These are phyloP conservation scores for Polyrhizophydium stewartii DNA, from an alignment of 371 early-diverging fungal species.

Conservation along the genomic window DNA sequence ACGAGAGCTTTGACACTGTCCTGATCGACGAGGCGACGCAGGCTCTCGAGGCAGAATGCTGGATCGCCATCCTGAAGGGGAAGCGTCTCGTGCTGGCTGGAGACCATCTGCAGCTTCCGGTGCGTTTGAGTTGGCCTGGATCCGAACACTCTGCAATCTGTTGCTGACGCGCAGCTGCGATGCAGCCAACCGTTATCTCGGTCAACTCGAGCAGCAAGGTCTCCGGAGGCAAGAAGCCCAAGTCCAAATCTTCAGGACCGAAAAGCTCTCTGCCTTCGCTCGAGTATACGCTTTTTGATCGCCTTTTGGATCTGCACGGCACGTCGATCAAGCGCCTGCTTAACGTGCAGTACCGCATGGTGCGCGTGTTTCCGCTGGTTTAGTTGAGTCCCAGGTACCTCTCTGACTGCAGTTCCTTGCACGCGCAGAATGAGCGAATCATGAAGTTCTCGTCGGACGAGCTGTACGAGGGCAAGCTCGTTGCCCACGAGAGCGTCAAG, in stretches of 20 bases:
- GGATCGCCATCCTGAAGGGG: slow-evolving; percentile 81
- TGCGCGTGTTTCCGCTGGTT: neutral
- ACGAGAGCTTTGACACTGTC: slow-evolving; percentile 79
- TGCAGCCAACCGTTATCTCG: no score
- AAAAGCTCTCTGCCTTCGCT: no score
- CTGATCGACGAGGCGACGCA: slow-evolving; percentile 96
- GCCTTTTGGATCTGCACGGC: slow-evolving; percentile 58
- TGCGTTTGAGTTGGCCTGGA: no score
- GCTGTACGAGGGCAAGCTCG: slow-evolving; percentile 44
- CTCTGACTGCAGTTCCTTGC: no score
- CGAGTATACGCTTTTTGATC: slow-evolving; percentile 67
- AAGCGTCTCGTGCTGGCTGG: slow-evolving; percentile 87
- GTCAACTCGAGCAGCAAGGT: no score
- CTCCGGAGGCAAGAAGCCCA: no score
- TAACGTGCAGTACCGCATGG: slow-evolving; percentile 86
- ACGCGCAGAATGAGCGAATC: slow-evolving; percentile 55
- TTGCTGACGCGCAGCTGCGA: no score
- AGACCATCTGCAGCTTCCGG: slow-evolving; percentile 88
- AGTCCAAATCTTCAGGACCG: no score
- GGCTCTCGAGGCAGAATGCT: slow-evolving; percentile 68
- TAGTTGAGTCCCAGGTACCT: no score
- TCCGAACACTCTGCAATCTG: no score
- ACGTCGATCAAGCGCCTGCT: slow-evolving; percentile 60
- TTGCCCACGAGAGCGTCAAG: slow-evolving; percentile 64
- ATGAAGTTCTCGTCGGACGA: slow-evolving; percentile 69